These are phyloP conservation scores for Saccharomyces hybrid DNA, from an alignment of 1,139 yeast genomes.

Conservation along the genomic window DNA sequence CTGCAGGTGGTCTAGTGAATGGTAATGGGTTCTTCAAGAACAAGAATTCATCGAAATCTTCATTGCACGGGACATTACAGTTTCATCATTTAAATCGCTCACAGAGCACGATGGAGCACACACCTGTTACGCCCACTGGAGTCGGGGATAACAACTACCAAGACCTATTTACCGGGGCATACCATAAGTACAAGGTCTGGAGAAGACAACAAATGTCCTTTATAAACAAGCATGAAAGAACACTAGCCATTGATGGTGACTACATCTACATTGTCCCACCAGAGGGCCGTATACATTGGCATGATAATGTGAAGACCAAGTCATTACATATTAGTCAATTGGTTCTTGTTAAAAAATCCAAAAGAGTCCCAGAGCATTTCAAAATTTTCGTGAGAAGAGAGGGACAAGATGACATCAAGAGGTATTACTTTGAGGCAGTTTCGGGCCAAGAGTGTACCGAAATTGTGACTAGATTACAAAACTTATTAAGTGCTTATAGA, in stretches of 20 bases:
- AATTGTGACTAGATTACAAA: conserved; percentile 59
- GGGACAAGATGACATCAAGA: conserved; percentile 50
- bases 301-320: conserved; percentile 70
- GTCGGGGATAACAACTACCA: conserved; percentile 21
- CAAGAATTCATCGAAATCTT: conserved; percentile 28
- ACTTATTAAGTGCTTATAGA: conserved; percentile 45
- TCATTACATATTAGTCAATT: conserved; percentile 83
- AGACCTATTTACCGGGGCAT: conserved; percentile 33
- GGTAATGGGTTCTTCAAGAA: conserved; percentile 25
- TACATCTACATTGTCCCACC: conserved; percentile 85
- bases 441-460: conserved; percentile 58
- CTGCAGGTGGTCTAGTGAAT: neutral
- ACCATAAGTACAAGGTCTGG: conserved; percentile 68
- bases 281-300: conserved; percentile 58
- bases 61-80: conserved; percentile 22
- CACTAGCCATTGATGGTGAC: conserved; percentile 86
- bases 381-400: conserved; percentile 68
- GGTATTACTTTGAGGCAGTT: conserved; percentile 80
- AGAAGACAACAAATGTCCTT: conserved; percentile 81
- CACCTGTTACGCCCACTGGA: conserved; percentile 11
- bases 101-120: conserved; percentile 10
- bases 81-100: conserved; percentile 18
- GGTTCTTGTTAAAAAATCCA: conserved; percentile 65
- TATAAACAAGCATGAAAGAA: conserved; percentile 65
- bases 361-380: conserved; percentile 70